A percentile compares a stretch with the other conserved stretches of the same genome.
Conservation (phyloP, 495 filamentous ascomycete genomes). For the Acidiella bohemica region DNA sequence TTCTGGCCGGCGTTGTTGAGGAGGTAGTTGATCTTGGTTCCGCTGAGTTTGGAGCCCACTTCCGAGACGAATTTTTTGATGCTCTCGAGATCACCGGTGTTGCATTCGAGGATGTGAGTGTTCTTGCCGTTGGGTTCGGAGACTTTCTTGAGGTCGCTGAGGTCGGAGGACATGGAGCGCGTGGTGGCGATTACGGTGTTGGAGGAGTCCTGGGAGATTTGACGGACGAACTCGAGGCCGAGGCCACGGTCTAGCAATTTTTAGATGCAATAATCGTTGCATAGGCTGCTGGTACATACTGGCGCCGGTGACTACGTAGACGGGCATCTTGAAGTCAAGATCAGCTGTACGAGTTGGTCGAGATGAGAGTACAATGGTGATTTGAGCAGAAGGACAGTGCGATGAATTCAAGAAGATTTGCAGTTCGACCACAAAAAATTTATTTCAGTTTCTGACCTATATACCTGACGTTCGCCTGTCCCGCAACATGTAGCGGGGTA, state of each 20-base stretch:
- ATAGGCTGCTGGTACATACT: no score
- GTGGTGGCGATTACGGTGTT: slow-evolving; percentile 41
- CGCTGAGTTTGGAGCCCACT: slow-evolving; percentile 23
- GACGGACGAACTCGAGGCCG: slow-evolving; percentile 41
- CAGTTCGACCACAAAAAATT: no score
- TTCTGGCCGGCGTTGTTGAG: slow-evolving; percentile 35
- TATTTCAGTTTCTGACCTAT: no score
- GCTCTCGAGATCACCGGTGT: slow-evolving; percentile 22
- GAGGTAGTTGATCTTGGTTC: slow-evolving; percentile 31
- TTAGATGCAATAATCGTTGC: no score
- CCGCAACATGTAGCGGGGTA: no score
- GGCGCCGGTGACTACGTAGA: slow-evolving; percentile 42
- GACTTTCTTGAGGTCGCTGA: slow-evolving; percentile 22
- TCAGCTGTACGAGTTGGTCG: no score
- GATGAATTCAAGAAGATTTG: no score
- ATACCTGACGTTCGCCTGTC: no score
- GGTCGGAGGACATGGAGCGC: slow-evolving; percentile 29
- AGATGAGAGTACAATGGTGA: no score
- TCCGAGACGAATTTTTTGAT: slow-evolving; percentile 25
- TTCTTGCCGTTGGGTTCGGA: slow-evolving; percentile 10
- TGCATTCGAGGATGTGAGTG: slow-evolving; percentile 35
- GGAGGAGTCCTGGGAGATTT: slow-evolving; percentile 31
- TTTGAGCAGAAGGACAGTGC: no score
- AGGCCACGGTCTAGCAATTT: slow-evolving; percentile 44
- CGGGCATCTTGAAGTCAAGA: no score